phyloP scores from a whole-genome alignment of 352 stramenopile species.

The Pythium brachiatum region DNA sequence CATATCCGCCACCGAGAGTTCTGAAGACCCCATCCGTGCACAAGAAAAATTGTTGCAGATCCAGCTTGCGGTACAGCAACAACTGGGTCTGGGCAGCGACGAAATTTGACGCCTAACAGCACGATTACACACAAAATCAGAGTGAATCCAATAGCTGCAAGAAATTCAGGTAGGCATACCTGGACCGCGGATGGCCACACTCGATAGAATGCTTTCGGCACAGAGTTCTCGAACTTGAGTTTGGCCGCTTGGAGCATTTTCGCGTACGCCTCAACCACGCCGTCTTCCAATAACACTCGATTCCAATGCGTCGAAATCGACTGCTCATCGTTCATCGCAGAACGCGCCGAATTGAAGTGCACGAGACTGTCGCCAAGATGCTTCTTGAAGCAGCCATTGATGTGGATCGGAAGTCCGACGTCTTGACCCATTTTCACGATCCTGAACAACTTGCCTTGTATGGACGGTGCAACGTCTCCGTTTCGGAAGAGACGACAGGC shows the following conservation, averaged over 20 bases:
- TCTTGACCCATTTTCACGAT: constrained; percentile 46
- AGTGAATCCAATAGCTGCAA: not conserved
- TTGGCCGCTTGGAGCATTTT: constrained; percentile 63
- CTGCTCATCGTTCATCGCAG: constrained; percentile 42
- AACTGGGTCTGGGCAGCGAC: constrained; percentile 26
- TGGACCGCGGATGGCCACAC: constrained; percentile 52
- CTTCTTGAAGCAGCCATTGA: constrained; percentile 81
- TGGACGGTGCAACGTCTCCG: constrained; percentile 29
- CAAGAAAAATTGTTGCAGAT: constrained; percentile 54
- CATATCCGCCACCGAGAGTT: constrained; percentile 46
- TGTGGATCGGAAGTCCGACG: constrained; percentile 60
- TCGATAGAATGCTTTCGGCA: constrained; percentile 55
- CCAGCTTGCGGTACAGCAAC: constrained; percentile 40
- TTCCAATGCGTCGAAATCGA: constrained; percentile 64
- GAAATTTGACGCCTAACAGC: constrained; percentile 1
- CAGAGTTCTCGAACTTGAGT: constrained; percentile 32
- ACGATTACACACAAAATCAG: not conserved
- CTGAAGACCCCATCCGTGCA: constrained; percentile 67
- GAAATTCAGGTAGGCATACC: constrained; percentile 23
- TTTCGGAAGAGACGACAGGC: constrained; percentile 61
- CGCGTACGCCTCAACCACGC: constrained; percentile 53
- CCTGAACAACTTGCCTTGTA: constrained; percentile 66
- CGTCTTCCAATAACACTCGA: constrained; percentile 65
- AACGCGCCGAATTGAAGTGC: constrained; percentile 10
- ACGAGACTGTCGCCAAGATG: constrained; percentile 37